Evolutionary conservation across 768 basidiomycete species (phyloP), one percentile per base, ranked within the genome.

Genomic region (Collybiopsis confluens): DNA sequence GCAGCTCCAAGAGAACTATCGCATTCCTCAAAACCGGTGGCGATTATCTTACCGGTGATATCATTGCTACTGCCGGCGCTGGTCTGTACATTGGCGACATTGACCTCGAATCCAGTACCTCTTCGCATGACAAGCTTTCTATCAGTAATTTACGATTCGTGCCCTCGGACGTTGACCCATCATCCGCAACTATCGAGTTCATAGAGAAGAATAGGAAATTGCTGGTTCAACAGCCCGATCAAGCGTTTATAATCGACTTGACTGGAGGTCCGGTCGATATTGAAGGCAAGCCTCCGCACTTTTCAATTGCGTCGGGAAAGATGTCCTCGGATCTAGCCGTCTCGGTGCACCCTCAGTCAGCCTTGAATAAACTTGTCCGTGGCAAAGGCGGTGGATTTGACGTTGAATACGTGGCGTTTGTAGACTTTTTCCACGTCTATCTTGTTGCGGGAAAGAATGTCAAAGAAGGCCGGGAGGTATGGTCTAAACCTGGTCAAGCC

Each of bases 401-500:
- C 1, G 70, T 70, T 6, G 64, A 66, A 3, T 68, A 73, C 36
- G 72, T 82, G 13, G 88, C 86, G 0, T 86, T 90, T 56, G 79
- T 86, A 11, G 86, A 89, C 58, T 81, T 83, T 62, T 81, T 76
- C 68, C 78, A 90, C 59, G 79, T 90, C 0, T 86, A 87, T 64
- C 64, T 81, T 54, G 78, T 73, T 0, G 70, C 78, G 13, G 75
- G 75, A 1, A 60, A 67, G 20, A 58, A 69, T 6, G 60, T 78
- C 16, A 68, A 73, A 40, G 60, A 74, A 16, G 70, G 65, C 4
- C 72, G 75, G 38, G 66, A 73, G 1, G 68, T 89, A 13, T 89
- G 85, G 86, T 84, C 85, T 44, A 85, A 81, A 60, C 87, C 87
- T 9, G 82, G 74, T 0, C 85, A 85, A 61, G 79, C 86, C 2